A percentile compares a stretch with the other conserved stretches of the same genome.
These are phyloP conservation scores for Solanum arcanum DNA, from an alignment of 257 asterid genomes.

Conservation along the genomic window DNA sequence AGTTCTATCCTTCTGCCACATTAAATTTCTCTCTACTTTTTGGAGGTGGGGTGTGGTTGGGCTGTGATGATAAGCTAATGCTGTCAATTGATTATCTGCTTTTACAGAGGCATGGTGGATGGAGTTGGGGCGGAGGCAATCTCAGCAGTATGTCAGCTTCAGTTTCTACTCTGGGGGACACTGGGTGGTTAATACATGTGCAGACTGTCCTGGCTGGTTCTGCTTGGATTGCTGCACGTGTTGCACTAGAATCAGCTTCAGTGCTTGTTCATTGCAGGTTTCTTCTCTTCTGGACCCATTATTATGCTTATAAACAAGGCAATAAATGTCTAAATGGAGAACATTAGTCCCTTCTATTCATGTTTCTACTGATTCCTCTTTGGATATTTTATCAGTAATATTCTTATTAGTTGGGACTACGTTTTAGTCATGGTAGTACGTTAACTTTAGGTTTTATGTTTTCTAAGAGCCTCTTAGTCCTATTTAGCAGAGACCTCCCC, in stretches of 20 bases:
- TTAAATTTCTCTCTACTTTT: background rate
- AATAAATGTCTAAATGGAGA: background rate
- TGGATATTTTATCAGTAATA: background rate
- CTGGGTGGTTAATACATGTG: constrained; percentile 96
- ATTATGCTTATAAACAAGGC: background rate
- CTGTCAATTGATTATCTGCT: constrained; percentile 1
- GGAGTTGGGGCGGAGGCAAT: constrained; percentile 99
- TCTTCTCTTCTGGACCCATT: constrained; percentile 2
- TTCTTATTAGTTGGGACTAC: background rate
- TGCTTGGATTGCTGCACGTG: constrained; percentile 99
- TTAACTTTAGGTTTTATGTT: background rate
- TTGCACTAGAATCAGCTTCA: constrained; percentile 88
- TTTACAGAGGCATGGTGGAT: constrained; percentile 87
- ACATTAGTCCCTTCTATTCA: background rate
- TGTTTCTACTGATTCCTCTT: background rate
- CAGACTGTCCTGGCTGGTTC: constrained; percentile 97
- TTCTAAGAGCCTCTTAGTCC: background rate
- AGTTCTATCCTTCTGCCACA: background rate
- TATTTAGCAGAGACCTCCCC: background rate
- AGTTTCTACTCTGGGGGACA: constrained; percentile 92
- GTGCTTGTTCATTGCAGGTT: constrained; percentile 99
- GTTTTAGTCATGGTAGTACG: background rate
- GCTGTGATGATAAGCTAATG: background rate
- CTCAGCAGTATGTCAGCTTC: constrained; percentile 99
- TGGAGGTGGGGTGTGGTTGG: background rate